These are phyloP conservation scores for Candida lessepsii DNA, from an alignment of 805 yeast species.

Conservation along the genomic window DNA sequence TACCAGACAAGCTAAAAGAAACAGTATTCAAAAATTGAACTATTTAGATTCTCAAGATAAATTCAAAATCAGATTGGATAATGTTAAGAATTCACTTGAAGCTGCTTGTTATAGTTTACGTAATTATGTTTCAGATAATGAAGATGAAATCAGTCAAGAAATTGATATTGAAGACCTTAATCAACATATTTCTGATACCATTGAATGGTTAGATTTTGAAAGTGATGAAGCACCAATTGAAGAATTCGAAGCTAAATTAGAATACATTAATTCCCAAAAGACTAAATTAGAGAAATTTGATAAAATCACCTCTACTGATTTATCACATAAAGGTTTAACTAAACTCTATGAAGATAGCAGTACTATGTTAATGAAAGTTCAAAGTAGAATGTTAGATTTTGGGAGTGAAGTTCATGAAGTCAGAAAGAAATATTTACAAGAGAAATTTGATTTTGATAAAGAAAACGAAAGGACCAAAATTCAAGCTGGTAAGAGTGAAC, in stretches of 20 bases:
- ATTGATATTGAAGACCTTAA: slow-evolving; percentile 18
- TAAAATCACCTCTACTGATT: slow-evolving; percentile 44
- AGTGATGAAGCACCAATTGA: slow-evolving; percentile 48
- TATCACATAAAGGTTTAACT: slow-evolving; percentile 46
- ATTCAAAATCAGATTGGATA: slow-evolving; percentile 53
- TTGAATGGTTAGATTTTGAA: slow-evolving; percentile 81
- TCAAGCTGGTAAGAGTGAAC: slow-evolving; percentile 21
- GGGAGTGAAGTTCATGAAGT: slow-evolving; percentile 45
- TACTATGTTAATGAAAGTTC: slow-evolving; percentile 39
- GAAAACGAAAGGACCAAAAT: slow-evolving; percentile 47
- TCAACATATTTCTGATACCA: slow-evolving; percentile 41
- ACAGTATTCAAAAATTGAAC: slow-evolving; percentile 47
- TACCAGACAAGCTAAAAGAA: slow-evolving; percentile 39
- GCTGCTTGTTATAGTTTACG: slow-evolving; percentile 69
- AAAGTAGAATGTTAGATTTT: slow-evolving; percentile 43
- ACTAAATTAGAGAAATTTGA: slow-evolving; percentile 32
- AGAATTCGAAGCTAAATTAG: slow-evolving; percentile 26
- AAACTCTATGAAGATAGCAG: slow-evolving; percentile 44
- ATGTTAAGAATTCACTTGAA: slow-evolving; percentile 68
- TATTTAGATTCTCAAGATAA: slow-evolving; percentile 55
- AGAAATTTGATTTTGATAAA: slow-evolving; percentile 51
- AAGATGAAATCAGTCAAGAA: slow-evolving; percentile 34
- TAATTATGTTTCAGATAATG: slow-evolving; percentile 54
- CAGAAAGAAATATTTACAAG: slow-evolving; percentile 41
- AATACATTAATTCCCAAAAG: slow-evolving; percentile 20